A percentile compares a stretch with the other conserved stretches of the same genome.
Conservation (phyloP, 1,284 basidiomycete species). For the Veloboletus limbatus region DNA sequence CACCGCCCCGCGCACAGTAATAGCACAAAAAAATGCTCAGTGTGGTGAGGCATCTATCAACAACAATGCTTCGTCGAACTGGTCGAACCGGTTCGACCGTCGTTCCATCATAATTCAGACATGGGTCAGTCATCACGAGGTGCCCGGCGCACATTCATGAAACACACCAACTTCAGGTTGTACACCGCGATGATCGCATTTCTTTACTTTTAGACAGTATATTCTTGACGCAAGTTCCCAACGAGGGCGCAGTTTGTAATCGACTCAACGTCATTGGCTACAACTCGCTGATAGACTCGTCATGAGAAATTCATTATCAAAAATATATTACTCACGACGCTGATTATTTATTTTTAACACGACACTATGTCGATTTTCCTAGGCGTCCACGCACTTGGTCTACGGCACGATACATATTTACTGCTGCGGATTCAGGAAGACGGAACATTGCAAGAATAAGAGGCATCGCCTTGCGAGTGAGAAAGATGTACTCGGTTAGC, state of each 20-base stretch:
- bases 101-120: not conserved
- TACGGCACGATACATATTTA: conserved; percentile 61
- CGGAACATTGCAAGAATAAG: conserved; percentile 46
- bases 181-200: not conserved
- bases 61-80: conserved; percentile 5
- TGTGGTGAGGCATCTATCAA: not conserved
- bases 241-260: conserved; percentile 7
- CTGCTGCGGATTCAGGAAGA: conserved; percentile 44
- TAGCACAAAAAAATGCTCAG: not conserved
- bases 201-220: not conserved
- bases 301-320: not conserved
- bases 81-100: conserved; percentile 7
- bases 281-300: not conserved
- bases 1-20: no score
- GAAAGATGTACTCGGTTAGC: conserved; percentile 34
- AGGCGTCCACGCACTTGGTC: conserved; percentile 48
- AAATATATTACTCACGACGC: conserved; percentile 15
- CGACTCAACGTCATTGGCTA: conserved; percentile 6
- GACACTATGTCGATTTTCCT: conserved; percentile 1
- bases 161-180: not conserved
- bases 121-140: not conserved
- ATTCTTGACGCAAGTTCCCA: not conserved
- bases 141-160: not conserved
- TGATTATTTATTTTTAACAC: not conserved
- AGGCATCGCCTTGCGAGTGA: conserved; percentile 55